These are phyloP conservation scores for Aspergillus sp. DNA, from an alignment of 2,329 filamentous ascomycete species.

Conservation along the genomic window DNA sequence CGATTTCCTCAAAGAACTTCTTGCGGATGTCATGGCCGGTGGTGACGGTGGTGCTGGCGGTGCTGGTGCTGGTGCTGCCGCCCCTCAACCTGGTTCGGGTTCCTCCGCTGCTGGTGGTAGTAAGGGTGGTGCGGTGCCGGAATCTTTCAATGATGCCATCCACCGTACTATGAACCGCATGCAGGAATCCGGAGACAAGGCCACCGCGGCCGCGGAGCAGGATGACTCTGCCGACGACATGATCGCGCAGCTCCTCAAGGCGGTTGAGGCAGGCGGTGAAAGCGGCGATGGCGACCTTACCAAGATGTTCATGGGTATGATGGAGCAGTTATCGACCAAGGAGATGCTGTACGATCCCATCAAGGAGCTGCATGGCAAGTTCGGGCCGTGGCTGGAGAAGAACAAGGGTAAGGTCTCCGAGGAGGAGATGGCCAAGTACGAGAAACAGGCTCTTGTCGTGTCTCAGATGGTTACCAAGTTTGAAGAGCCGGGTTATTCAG, in stretches of 20 bases:
- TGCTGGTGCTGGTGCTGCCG: conserved; percentile 14
- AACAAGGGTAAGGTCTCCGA: conserved; percentile 52
- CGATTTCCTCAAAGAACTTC: conserved; percentile 31
- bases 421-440: conserved; percentile 74
- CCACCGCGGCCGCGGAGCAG: conserved; percentile 66
- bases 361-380: conserved; percentile 94
- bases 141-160: conserved; percentile 87
- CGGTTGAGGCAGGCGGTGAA: conserved; percentile 64
- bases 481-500: conserved; percentile 73
- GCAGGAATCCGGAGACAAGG: conserved; percentile 81
- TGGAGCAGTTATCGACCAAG: conserved; percentile 98
- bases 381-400: conserved; percentile 86
- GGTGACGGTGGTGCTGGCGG: conserved; percentile 11
- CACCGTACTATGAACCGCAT: conserved; percentile 93
- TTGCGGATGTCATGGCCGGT: conserved; percentile 30
- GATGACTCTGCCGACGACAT: conserved; percentile 72
- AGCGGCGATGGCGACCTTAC: conserved; percentile 79
- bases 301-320: conserved; percentile 95
- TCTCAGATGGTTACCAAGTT: conserved; percentile 85
- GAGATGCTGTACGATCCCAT: conserved; percentile 98
- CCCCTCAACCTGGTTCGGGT: conserved; percentile 15
- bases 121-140: conserved; percentile 43
- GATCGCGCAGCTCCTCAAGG: conserved; percentile 86
- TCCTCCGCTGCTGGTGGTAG: conserved; percentile 13
- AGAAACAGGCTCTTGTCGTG: conserved; percentile 74